Evolutionary conservation across 1,284 basidiomycete species (phyloP).

Genomic region (Tremellales sp.): DNA sequence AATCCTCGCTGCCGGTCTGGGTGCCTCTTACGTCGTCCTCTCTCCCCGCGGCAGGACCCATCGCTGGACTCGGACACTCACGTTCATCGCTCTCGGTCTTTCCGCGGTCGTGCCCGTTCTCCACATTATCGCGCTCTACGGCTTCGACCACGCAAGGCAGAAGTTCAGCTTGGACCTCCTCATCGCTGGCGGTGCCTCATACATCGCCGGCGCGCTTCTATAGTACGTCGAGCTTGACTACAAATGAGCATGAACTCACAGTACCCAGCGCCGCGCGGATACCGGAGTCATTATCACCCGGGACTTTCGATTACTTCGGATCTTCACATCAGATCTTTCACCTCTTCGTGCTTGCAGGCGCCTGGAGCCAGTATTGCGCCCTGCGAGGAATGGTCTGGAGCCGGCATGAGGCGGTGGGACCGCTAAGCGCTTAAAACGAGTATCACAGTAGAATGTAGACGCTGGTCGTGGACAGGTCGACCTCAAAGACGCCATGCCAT

Average conservation of each 20-base stretch:
- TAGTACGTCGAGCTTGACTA: constrained; percentile 57
- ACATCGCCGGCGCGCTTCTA: constrained; percentile 70
- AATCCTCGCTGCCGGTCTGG: constrained; percentile 27
- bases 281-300: constrained; percentile 72
- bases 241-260: constrained; percentile 6
- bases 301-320: constrained; percentile 73
- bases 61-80: constrained; percentile 68
- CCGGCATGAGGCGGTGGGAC: constrained; percentile 18
- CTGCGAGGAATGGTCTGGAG: constrained; percentile 41
- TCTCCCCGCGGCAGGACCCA: constrained; percentile 72
- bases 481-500: too few relatives aligned
- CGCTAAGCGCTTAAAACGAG: too few relatives aligned
- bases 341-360: constrained; percentile 70
- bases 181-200: constrained; percentile 59
- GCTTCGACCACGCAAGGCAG: constrained; percentile 54
- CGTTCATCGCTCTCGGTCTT: constrained; percentile 76
- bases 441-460: too few relatives aligned
- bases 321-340: constrained; percentile 83
- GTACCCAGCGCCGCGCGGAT: constrained; percentile 76
- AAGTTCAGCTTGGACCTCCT: constrained; percentile 70
- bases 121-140: constrained; percentile 63
- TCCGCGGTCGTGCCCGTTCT: constrained; percentile 66
- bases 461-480: too few relatives aligned
- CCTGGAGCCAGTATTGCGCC: constrained; percentile 64
- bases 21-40: constrained; percentile 57